Base-by-base conservation (phyloP, 176 grass and related monocot species). In the Oryza meyeriana region DNA sequence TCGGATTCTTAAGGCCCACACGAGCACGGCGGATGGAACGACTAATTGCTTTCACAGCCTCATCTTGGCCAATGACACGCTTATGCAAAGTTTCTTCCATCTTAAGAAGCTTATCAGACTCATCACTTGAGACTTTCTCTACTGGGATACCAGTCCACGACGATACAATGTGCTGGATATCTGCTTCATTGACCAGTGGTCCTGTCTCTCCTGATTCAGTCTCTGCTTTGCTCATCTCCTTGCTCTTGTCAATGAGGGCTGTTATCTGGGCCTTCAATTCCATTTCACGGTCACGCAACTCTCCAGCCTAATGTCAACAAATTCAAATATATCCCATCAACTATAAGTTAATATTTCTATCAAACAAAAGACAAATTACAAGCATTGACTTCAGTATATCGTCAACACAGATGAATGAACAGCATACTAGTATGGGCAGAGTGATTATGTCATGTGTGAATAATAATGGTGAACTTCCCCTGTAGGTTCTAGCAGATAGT, bases 61-160 rank as follows among this genome's bases (percentile, higher is more conserved):
- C 94, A 74, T 97, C 94, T 85, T 97, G 94, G 25, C 94, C 94
- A 82, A 97, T 81, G 57, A 97, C 87, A 80, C 92, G 94, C 9
- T 75, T 88, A 29, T 94, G 94, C 36, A 97, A 91, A 64, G 88
- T 94, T 59, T 92, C 94, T 79, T 97, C 92, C 94, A 97, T 97
- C 76, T 94, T 92, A 50, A 97, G 92, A 41, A 97, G 92, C 59
- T 91, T 91, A 66, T 97, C 87, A 12, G 94, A 94, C 73, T 94
- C 91, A 3, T 97, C 94, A 12, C 77, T 87, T 4, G 94, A 94
- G 57, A 97, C 94, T 84, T 97, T 94, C 69, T 97, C 92, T 17
- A 97, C 94, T 13, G 94, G 94, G 33, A 97, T 97, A 64, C 90
- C 94, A 70, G 94, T 97, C 94, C 94, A 97, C 25, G 89, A 94